Percentiles rank a stretch among this genome's conserved stretches.
Conservation (phyloP, 108 stramenopile genomes). For the Chaetoceros muelleri region DNA sequence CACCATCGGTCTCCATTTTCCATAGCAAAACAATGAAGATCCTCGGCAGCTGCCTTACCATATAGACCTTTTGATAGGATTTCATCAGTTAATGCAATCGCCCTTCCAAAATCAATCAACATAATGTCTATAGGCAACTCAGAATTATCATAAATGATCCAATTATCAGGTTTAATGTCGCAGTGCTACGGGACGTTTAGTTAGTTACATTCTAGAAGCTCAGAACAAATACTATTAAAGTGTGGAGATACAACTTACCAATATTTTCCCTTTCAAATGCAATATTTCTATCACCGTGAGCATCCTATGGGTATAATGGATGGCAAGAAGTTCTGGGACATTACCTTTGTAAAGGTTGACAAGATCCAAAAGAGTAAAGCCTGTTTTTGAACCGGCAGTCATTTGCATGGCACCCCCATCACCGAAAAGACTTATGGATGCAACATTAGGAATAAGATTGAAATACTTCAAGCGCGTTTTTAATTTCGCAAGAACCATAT, state of each 20-base stretch:
- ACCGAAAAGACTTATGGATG: conserved; percentile 44
- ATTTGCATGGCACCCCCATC: conserved; percentile 63
- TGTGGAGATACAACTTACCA: conserved; percentile 33
- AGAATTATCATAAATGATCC: conserved; percentile 12
- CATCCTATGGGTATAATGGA: conserved; percentile 66
- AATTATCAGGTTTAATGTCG: conserved; percentile 81
- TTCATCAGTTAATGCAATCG: conserved; percentile 42
- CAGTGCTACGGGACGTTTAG: conserved; percentile 32
- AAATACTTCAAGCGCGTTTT: conserved; percentile 27
- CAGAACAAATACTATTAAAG: neutral
- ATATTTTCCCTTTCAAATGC: conserved; percentile 59
- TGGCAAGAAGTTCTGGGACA: conserved; percentile 57
- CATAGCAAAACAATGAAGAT: conserved; percentile 67
- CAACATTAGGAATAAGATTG: conserved; percentile 44
- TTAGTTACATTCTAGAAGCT: neutral
- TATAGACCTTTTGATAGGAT: conserved; percentile 27
- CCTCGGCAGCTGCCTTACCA: conserved; percentile 39
- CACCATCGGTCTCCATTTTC: conserved; percentile 52
- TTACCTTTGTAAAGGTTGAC: conserved; percentile 52
- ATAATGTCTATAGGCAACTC: conserved; percentile 43
- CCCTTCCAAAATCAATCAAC: conserved; percentile 77
- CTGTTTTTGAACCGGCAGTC: conserved; percentile 61
- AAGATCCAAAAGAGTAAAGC: conserved; percentile 63
- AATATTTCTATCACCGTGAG: conserved; percentile 50
- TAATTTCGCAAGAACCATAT: conserved; percentile 28